Conservation (phyloP, 106 monocot species). For the Iris macrosiphon region DNA sequence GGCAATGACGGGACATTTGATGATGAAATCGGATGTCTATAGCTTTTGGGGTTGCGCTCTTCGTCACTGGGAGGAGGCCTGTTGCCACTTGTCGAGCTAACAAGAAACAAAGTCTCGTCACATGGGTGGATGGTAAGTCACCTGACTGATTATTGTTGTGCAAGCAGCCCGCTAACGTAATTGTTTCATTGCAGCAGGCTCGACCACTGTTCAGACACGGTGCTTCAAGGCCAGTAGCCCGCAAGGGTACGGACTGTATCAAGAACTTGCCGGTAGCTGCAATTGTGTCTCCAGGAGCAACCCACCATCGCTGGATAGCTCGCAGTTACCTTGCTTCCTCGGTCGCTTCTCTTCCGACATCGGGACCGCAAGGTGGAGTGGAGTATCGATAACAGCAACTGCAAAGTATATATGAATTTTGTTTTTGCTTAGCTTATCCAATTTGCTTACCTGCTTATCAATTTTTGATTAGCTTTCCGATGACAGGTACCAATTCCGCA, state of each 20-base stretch:
- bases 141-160: too few species aligned
- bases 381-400: too few species aligned
- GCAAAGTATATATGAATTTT: neutral
- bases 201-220: constrained; percentile 31
- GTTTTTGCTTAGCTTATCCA: too few species aligned
- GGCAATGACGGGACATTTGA: neutral
- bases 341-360: neutral
- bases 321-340: constrained; percentile 37
- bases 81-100: constrained; percentile 1
- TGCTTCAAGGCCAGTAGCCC: constrained; percentile 20
- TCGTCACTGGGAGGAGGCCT: constrained; percentile 7
- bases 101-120: constrained; percentile 13
- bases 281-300: constrained; percentile 33
- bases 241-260: constrained; percentile 22
- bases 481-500: too few species aligned
- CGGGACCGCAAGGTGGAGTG: too few species aligned
- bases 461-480: too few species aligned
- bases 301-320: constrained; percentile 32
- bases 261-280: constrained; percentile 34
- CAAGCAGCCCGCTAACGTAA: too few species aligned
- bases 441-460: neutral
- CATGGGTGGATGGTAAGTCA: constrained; percentile 23
- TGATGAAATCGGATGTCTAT: constrained; percentile 10
- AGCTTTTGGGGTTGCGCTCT: constrained; percentile 15
- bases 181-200: too few species aligned